phyloP scores from a whole-genome alignment of 305 asterid genomes.

The Caryopteris hybrid region DNA sequence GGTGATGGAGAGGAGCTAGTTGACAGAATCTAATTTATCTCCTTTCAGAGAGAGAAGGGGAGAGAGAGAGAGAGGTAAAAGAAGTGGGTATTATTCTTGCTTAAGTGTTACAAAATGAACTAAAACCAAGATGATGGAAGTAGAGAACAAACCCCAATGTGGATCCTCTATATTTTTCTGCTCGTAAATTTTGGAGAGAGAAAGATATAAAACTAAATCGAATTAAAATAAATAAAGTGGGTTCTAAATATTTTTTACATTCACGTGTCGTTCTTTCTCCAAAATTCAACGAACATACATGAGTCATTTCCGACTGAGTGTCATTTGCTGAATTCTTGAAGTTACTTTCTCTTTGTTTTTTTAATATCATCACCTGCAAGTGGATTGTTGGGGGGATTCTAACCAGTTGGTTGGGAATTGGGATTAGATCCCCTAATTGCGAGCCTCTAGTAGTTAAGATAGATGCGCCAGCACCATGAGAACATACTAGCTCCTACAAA shows the following conservation, averaged over 20 bases:
- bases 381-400: constrained; percentile 28
- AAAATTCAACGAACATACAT: too few relatives aligned
- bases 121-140: background rate
- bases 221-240: too few relatives aligned
- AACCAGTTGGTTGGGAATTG: constrained; percentile 35
- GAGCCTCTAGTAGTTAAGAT: constrained; percentile 25
- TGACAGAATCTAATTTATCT: constrained; percentile 12
- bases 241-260: too few relatives aligned
- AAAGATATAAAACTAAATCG: too few relatives aligned
- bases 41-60: background rate
- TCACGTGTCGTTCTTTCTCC: too few relatives aligned
- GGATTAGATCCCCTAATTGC: constrained; percentile 30
- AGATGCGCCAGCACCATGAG: constrained; percentile 26
- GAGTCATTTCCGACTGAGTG: too few relatives aligned
- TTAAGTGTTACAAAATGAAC: background rate
- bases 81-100: constrained; percentile 8
- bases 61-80: background rate
- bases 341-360: constrained; percentile 22
- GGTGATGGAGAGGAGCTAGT: constrained; percentile 13
- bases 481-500: constrained; percentile 20
- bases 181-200: too few relatives aligned
- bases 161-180: too few relatives aligned
- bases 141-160: too few relatives aligned
- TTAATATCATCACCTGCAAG: constrained; percentile 25
- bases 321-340: too few relatives aligned